Percentiles rank a stretch among this genome's conserved stretches.
phyloP scores from a whole-genome alignment of 768 basidiomycete species.

The Strobilomyces confusus region DNA sequence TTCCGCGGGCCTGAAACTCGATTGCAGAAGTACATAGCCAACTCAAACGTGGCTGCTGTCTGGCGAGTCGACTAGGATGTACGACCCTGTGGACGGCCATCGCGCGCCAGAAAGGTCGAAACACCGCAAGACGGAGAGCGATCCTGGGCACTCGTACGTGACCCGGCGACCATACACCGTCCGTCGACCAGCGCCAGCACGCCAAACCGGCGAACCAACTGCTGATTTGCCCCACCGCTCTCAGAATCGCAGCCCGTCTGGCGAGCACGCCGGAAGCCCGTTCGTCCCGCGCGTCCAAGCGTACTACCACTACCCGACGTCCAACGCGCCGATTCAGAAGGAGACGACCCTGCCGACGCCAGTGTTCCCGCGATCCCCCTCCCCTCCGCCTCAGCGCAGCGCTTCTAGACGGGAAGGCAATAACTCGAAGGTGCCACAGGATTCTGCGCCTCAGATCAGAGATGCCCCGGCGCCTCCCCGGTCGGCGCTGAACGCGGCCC shows the following conservation, averaged over 20 bases:
- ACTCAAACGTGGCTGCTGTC: background rate
- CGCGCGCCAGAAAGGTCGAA: constrained; percentile 12
- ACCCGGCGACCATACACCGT: constrained; percentile 23
- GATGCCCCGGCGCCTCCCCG: constrained; percentile 19
- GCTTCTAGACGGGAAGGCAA: constrained; percentile 19
- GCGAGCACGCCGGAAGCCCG: constrained; percentile 16
- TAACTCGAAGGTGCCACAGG: constrained; percentile 16
- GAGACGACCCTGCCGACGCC: constrained; percentile 12
- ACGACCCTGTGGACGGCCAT: constrained; percentile 5
- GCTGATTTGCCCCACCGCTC: constrained; percentile 3
- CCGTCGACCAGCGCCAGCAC: constrained; percentile 25
- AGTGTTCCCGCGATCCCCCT: constrained; percentile 13
- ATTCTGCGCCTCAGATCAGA: constrained; percentile 8
- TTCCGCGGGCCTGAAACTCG: background rate
- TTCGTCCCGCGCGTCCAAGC: constrained; percentile 10
- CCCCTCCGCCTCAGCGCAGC: constrained; percentile 15
- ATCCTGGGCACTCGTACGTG: constrained; percentile 21
- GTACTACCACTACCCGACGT: constrained; percentile 3
- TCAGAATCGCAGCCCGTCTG: constrained; percentile 18
- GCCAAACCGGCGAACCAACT: constrained; percentile 17
- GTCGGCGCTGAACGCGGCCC: constrained; percentile 4
- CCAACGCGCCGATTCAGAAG: background rate
- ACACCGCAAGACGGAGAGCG: constrained; percentile 18
- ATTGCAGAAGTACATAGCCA: background rate
- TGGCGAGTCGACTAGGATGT: constrained; percentile 8